Evolutionary conservation across 2,329 filamentous ascomycete genomes (phyloP).

Genomic region (Berkeleyomyces basicola): DNA sequence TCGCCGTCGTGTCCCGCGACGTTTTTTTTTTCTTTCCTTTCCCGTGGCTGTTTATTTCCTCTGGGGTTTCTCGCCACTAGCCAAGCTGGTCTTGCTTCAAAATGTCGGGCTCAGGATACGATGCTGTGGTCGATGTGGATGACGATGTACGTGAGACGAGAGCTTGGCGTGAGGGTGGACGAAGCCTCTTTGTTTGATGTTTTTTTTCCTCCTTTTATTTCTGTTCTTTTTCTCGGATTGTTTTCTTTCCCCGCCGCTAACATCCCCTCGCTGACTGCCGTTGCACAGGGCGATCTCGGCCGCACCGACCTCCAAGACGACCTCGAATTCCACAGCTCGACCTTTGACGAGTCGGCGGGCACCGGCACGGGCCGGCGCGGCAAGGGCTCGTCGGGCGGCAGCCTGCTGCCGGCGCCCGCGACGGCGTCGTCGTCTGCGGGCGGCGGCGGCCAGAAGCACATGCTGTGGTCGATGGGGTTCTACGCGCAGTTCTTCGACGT

Average conservation of each 20-base stretch:
- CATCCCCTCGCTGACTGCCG: background rate
- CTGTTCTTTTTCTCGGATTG: background rate
- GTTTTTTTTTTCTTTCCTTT: background rate
- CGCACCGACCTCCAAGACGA: constrained; percentile 97
- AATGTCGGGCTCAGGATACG: constrained; percentile 81
- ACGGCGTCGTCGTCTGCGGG: constrained; percentile 29
- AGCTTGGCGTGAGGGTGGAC: constrained; percentile 11
- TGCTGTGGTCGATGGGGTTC: constrained; percentile 82
- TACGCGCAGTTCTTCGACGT: constrained; percentile 99
- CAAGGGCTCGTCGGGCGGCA: constrained; percentile 24
- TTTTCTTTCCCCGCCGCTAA: constrained; percentile 9
- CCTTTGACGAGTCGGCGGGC: constrained; percentile 48
- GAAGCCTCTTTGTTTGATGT: constrained; percentile 6
- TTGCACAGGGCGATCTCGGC: constrained; percentile 70
- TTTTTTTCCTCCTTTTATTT: constrained; percentile 9
- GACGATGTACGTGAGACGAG: constrained; percentile 50
- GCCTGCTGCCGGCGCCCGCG: constrained; percentile 36
- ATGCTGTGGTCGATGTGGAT: constrained; percentile 95
- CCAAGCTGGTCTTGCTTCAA: constrained; percentile 13
- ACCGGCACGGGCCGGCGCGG: constrained; percentile 25
- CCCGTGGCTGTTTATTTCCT: background rate
- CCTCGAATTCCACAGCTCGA: constrained; percentile 93
- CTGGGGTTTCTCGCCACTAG: too few species aligned
- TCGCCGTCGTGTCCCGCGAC: too few species aligned
- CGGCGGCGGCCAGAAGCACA: constrained; percentile 48